These are phyloP conservation scores for Neurospora crassa DNA, from an alignment of 2,329 filamentous ascomycete genomes.

Conservation along the genomic window DNA sequence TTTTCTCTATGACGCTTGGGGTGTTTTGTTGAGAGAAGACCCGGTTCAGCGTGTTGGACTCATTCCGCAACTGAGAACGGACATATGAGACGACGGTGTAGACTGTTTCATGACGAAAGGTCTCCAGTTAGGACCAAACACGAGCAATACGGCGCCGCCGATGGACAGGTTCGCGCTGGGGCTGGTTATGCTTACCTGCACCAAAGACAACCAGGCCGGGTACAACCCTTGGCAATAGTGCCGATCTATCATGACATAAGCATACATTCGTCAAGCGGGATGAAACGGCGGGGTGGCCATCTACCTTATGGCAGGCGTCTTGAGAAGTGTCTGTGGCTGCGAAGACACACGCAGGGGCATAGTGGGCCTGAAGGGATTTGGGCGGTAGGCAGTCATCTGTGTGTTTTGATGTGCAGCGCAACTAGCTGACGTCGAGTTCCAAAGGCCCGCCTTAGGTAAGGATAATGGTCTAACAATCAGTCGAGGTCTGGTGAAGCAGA, in stretches of 20 bases:
- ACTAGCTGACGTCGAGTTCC: background rate
- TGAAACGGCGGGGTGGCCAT: background rate
- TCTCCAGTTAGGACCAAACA: background rate
- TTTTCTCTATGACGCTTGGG: slow-evolving; percentile 6
- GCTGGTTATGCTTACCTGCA: slow-evolving; percentile 2
- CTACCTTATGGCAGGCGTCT: slow-evolving; percentile 4
- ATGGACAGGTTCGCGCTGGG: background rate
- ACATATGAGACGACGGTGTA: slow-evolving; percentile 12
- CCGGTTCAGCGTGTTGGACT: slow-evolving; percentile 13
- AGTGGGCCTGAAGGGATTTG: slow-evolving; percentile 9
- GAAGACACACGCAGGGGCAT: slow-evolving; percentile 3
- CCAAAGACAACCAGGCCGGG: slow-evolving; percentile 5
- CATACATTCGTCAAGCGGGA: background rate
- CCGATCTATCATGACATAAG: background rate
- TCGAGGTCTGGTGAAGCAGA: background rate
- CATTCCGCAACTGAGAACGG: slow-evolving; percentile 11
- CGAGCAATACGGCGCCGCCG: background rate
- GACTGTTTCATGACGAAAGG: slow-evolving; percentile 3
- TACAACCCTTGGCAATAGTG: background rate
- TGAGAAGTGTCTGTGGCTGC: background rate
- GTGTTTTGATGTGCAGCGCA: background rate
- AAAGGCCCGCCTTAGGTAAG: background rate
- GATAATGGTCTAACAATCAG: background rate
- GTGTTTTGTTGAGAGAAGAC: slow-evolving; percentile 15
- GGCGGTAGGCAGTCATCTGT: background rate